phyloP scores from a whole-genome alignment of 1,139 yeast species.

The Scheffersomyces segobiensis region DNA sequence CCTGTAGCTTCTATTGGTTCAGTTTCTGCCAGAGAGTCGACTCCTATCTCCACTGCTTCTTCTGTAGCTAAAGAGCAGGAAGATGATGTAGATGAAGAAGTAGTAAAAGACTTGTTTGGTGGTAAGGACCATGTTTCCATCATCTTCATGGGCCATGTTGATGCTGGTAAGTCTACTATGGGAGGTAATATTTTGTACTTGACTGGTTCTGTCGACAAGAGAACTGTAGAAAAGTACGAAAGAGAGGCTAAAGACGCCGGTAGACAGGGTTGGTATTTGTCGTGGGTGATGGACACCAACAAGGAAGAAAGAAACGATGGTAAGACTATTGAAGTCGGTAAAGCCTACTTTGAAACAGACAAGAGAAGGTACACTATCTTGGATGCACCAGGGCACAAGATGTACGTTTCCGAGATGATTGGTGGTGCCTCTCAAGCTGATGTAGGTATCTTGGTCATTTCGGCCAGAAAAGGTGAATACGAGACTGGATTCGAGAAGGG shows the following conservation, averaged over 20 bases:
- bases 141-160: conserved; percentile 99
- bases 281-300: conserved; percentile 99
- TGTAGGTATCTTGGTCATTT: conserved; percentile 92
- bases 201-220: conserved; percentile 97
- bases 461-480: conserved; percentile 98
- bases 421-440: conserved; percentile 99
- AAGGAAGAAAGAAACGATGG: conserved; percentile 98
- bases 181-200: conserved; percentile 93
- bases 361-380: conserved; percentile 95
- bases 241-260: conserved; percentile 99
- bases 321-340: conserved; percentile 98
- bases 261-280: conserved; percentile 98
- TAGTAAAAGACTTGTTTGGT: conserved; percentile 90
- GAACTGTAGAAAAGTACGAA: conserved; percentile 98
- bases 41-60: conserved; percentile 23
- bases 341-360: conserved; percentile 95
- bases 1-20: conserved; percentile 15
- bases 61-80: conserved; percentile 68
- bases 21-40: conserved; percentile 12
- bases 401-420: conserved; percentile 98
- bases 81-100: conserved; percentile 83
- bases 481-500: conserved; percentile 99
- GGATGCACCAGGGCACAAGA: conserved; percentile 99
- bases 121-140: conserved; percentile 96
- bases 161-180: conserved; percentile 99